Evolutionary conservation across 768 basidiomycete species (phyloP).

Genomic region (Collybiopsis confluens): DNA sequence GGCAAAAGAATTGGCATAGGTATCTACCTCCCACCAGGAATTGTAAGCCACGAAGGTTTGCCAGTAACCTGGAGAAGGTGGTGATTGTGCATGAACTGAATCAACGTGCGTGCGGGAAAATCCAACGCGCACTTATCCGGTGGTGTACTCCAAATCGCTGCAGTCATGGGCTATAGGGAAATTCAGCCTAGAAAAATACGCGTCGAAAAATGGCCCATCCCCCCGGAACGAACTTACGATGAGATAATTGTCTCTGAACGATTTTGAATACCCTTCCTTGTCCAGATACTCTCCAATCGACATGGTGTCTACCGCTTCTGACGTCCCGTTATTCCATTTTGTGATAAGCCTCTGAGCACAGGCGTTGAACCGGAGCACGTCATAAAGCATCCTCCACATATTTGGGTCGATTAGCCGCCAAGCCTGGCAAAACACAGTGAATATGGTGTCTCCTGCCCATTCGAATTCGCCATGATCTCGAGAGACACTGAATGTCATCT

Average conservation of each 20-base stretch:
- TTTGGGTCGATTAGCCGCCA: constrained; percentile 54
- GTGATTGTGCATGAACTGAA: constrained; percentile 73
- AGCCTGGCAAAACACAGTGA: constrained; percentile 65
- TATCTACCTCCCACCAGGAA: constrained; percentile 65
- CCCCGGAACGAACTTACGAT: constrained; percentile 44
- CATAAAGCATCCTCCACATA: constrained; percentile 73
- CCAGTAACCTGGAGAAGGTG: constrained; percentile 67
- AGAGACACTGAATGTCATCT: constrained; percentile 79
- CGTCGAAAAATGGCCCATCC: too few species aligned
- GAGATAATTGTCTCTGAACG: constrained; percentile 71
- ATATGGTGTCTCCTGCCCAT: constrained; percentile 67
- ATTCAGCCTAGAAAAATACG: background rate
- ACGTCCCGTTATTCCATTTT: constrained; percentile 12
- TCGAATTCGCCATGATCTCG: constrained; percentile 66
- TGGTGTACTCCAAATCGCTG: constrained; percentile 77
- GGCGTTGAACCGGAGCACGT: constrained; percentile 70
- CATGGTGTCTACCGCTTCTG: constrained; percentile 39
- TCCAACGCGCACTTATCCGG: constrained; percentile 65
- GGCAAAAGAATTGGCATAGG: background rate
- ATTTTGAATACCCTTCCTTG: constrained; percentile 59
- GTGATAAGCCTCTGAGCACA: constrained; percentile 50
- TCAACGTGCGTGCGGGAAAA: constrained; percentile 66
- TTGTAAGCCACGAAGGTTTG: constrained; percentile 70
- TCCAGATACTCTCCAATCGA: constrained; percentile 58
- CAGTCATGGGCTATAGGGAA: constrained; percentile 63